phyloP scores from a whole-genome alignment of 31 red algal species.

The Porphyra umbilicalis region DNA sequence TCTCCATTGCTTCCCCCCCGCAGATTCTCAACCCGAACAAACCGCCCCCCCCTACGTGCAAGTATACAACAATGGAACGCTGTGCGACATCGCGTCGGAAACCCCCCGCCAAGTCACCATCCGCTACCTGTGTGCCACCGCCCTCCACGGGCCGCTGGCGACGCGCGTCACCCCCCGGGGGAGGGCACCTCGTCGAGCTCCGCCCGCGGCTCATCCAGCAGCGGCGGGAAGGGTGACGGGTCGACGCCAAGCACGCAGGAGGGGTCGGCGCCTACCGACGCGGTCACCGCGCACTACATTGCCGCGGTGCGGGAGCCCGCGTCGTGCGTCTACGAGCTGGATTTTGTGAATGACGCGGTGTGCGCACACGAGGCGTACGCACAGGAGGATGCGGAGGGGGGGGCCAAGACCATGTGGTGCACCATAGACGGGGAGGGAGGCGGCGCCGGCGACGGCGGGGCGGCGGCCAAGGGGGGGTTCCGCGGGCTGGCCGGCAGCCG shows the following conservation, averaged over 20 bases:
- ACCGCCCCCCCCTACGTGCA: conserved; percentile 35
- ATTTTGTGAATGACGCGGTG: conserved; percentile 69
- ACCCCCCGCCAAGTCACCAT: conserved; percentile 31
- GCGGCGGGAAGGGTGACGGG: background rate
- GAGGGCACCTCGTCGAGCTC: background rate
- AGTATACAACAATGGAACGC: conserved; percentile 42
- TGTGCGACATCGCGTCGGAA: conserved; percentile 28
- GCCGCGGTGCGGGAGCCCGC: conserved; percentile 52
- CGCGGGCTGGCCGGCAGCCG: no score
- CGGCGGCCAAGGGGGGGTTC: background rate
- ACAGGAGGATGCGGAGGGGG: conserved; percentile 4
- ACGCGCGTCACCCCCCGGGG: background rate
- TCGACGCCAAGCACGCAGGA: background rate
- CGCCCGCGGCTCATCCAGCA: background rate
- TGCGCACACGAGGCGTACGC: conserved; percentile 52
- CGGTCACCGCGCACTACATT: conserved; percentile 9
- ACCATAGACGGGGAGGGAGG: background rate
- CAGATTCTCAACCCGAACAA: background rate
- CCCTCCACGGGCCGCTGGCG: background rate
- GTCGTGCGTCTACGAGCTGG: conserved; percentile 77
- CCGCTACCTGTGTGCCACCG: conserved; percentile 43
- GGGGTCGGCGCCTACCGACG: background rate
- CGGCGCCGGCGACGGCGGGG: background rate
- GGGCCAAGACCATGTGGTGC: background rate
- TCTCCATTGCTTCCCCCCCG: background rate